Conservation (phyloP, 2,329 filamentous ascomycete species). For the Aspergillus spinulosporus region DNA sequence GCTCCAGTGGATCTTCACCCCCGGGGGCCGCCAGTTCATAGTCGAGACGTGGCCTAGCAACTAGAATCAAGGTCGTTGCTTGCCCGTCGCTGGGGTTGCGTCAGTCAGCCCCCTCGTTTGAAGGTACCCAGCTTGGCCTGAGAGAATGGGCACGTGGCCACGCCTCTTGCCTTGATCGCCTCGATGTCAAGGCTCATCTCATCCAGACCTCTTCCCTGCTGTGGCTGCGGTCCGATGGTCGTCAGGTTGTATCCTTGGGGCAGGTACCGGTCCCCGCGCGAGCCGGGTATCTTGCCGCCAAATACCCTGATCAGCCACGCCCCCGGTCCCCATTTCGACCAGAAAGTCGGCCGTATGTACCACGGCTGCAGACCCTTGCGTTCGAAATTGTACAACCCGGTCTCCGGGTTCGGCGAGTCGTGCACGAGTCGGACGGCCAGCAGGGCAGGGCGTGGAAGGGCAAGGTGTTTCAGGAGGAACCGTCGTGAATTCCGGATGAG, state of each 20-base stretch:
- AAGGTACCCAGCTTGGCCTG: constrained; percentile 6
- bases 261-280: constrained; percentile 15
- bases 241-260: constrained; percentile 23
- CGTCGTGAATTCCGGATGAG: constrained; percentile 1
- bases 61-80: too few relatives aligned
- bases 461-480: constrained; percentile 6
- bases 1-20: too few relatives aligned
- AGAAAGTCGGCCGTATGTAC: constrained; percentile 28
- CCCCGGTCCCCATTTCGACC: constrained; percentile 21
- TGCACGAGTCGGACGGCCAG: constrained; percentile 10
- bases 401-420: constrained; percentile 13
- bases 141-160: constrained; percentile 21
- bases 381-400: constrained; percentile 17
- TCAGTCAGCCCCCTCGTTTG: not conserved
- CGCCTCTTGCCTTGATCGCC: constrained; percentile 15
- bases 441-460: constrained; percentile 10
- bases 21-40: too few relatives aligned
- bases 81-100: too few relatives aligned
- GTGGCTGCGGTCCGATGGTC: constrained; percentile 23
- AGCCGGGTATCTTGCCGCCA: constrained; percentile 25
- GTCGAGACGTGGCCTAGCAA: too few relatives aligned
- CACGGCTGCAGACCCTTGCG: constrained; percentile 25
- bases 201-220: constrained; percentile 18
- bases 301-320: constrained; percentile 23
- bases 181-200: constrained; percentile 22